Evolutionary conservation across 1,139 yeast species (phyloP).

Genomic region (Taphrina flavorubra): DNA sequence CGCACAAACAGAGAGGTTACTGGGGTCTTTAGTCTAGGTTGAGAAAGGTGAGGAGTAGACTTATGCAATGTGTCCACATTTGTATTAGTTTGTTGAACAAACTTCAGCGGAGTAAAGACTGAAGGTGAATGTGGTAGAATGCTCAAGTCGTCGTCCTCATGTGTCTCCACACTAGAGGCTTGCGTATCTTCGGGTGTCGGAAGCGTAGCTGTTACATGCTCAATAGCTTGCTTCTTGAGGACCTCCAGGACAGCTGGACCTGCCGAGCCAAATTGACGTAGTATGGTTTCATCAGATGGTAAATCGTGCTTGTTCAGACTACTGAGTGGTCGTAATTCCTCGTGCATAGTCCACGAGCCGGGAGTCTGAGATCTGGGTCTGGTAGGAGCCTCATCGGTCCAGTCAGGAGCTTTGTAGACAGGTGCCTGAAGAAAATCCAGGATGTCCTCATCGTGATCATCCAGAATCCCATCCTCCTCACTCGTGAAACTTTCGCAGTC

Average conservation of each 20-base stretch:
- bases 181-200: conserved; percentile 8
- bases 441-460: conserved; percentile 38
- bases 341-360: background rate
- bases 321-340: conserved; percentile 19
- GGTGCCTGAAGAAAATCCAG: conserved; percentile 24
- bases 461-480: conserved; percentile 36
- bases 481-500: conserved; percentile 28
- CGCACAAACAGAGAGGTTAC: no score
- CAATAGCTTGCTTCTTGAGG: conserved; percentile 20
- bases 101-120: background rate
- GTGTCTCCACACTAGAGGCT: background rate
- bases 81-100: background rate
- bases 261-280: conserved; percentile 32
- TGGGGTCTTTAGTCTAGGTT: no score
- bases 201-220: background rate
- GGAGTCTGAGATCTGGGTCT: conserved; percentile 1
- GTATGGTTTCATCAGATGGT: conserved; percentile 25
- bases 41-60: background rate
- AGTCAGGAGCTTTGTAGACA: conserved; percentile 18
- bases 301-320: conserved; percentile 5
- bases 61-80: background rate
- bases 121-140: background rate
- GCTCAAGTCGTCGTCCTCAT: conserved; percentile 22
- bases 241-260: conserved; percentile 33
- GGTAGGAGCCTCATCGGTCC: conserved; percentile 13